These are phyloP conservation scores for Tylopilus sp. DNA, from an alignment of 1,284 basidiomycete species.

Conservation along the genomic window DNA sequence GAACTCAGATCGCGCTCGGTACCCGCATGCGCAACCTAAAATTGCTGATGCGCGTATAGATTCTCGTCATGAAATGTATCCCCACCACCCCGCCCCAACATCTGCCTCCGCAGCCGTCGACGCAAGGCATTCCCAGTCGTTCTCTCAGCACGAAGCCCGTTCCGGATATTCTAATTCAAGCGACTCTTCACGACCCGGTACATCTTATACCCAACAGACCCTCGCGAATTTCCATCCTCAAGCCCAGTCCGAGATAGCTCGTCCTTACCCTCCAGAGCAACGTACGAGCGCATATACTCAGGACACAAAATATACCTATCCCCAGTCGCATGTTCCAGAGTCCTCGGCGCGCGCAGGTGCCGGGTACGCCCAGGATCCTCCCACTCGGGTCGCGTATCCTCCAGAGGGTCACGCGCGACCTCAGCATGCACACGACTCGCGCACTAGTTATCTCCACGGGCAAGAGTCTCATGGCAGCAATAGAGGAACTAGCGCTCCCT, in stretches of 20 bases:
- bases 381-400: slow-evolving; percentile 16
- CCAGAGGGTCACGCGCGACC: slow-evolving; percentile 19
- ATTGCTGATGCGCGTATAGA: slow-evolving; percentile 25
- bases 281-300: slow-evolving; percentile 27
- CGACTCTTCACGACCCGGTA: slow-evolving; percentile 22
- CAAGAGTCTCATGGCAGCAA: slow-evolving; percentile 22
- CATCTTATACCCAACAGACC: slow-evolving; percentile 25
- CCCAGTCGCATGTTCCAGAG: slow-evolving; percentile 21
- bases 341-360: slow-evolving; percentile 15
- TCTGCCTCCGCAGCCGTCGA: slow-evolving; percentile 19
- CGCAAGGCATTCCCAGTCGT: slow-evolving; percentile 24
- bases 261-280: slow-evolving; percentile 18
- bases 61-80: slow-evolving; percentile 29
- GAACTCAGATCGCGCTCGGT: slow-evolving; percentile 24
- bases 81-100: slow-evolving; percentile 16
- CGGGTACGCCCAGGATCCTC: slow-evolving; percentile 17
- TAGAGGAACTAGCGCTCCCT: slow-evolving; percentile 6
- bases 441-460: slow-evolving; percentile 15
- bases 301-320: slow-evolving; percentile 25
- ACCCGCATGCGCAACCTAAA: slow-evolving; percentile 23
- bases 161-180: slow-evolving; percentile 21
- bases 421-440: slow-evolving; percentile 21
- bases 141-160: slow-evolving; percentile 25
- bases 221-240: slow-evolving; percentile 13
- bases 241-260: slow-evolving; percentile 19